Evolutionary conservation across 73 alveolate species (phyloP), one percentile per base, ranked within the genome.

Genomic region (Paramecium caudatum): DNA sequence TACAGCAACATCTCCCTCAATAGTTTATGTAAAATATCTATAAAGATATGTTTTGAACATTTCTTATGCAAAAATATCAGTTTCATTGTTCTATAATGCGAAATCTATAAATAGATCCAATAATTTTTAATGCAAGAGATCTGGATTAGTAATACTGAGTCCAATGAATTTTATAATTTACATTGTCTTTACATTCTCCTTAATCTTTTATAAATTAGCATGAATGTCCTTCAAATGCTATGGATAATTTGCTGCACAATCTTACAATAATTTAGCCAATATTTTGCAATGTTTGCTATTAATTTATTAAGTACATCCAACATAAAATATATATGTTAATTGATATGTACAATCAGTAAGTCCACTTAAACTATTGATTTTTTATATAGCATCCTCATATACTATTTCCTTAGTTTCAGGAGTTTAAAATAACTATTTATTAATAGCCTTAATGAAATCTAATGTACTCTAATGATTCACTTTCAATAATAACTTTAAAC

Each of bases 21-120:
- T 55, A 8, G 23, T 27, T 55, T 55, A 7, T 19, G 13, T 55
- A 55, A 55, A 55, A 55, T 55, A 23, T 27, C 80, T 37, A 55
- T 55, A 55, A 4, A 55, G 16, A 10, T 55, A 55, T 10, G 30
- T 43, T 55, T 23, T 55, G 13, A 55, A 55, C 80, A 55, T 55
- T 12, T 55, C 80, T 27, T 12, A 9, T 27, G 80, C 80, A 23
- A 55, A 55, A 12, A 27, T 43, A 10, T 55, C 80, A 10, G 80
- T 27, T 10, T 55, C 30, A 27, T 37, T 37, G 30, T 55, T 27
- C 30, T 55, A 37, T 23, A 55, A 55, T 9, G 80, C 80, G 30
- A 55, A 55, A 27, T 55, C 80, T 1, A 55, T 43, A 55, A 55
- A 55, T 27, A 55, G 30, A 55, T 55, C 80, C n/a, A 55, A 55